A percentile compares a stretch with the other conserved stretches of the same genome.
These are phyloP conservation scores for Phytopythium oedochilum DNA, from an alignment of 352 stramenopile genomes.

Conservation along the genomic window DNA sequence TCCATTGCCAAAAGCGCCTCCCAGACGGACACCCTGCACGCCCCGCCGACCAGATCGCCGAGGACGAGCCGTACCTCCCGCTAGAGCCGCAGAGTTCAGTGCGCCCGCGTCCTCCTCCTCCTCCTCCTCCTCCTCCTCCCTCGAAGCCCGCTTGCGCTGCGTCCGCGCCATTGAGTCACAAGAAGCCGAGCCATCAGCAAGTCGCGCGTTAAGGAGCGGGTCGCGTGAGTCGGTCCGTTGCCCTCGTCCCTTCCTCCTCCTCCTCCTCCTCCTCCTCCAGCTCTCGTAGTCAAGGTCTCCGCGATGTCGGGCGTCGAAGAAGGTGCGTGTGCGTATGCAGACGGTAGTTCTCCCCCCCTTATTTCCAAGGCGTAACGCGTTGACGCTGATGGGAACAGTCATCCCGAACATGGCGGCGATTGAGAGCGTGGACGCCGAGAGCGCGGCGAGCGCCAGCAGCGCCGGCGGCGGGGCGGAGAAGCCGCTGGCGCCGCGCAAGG, in stretches of 20 bases:
- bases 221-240: neutral
- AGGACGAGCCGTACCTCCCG: neutral
- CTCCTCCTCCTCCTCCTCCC: no score
- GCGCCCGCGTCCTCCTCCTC: no score
- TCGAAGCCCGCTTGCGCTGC: neutral
- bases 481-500: constrained; percentile 49
- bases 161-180: neutral
- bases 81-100: no score
- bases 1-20: neutral
- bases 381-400: neutral
- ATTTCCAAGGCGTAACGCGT: neutral
- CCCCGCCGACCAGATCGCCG: neutral
- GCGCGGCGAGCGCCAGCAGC: constrained; percentile 11
- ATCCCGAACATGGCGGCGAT: constrained; percentile 3
- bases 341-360: no score
- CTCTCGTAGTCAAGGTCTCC: neutral
- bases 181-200: neutral
- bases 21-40: neutral
- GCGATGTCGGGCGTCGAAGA: constrained; percentile 3
- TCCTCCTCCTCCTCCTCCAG: neutral
- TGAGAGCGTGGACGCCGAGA: neutral
- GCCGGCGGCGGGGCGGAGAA: constrained; percentile 37
- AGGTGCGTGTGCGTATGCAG: no score
- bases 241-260: neutral
- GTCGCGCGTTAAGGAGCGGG: neutral